Evolutionary conservation across 108 stramenopile species (phyloP).

Genomic region (Aurantiochytrium sp.): DNA sequence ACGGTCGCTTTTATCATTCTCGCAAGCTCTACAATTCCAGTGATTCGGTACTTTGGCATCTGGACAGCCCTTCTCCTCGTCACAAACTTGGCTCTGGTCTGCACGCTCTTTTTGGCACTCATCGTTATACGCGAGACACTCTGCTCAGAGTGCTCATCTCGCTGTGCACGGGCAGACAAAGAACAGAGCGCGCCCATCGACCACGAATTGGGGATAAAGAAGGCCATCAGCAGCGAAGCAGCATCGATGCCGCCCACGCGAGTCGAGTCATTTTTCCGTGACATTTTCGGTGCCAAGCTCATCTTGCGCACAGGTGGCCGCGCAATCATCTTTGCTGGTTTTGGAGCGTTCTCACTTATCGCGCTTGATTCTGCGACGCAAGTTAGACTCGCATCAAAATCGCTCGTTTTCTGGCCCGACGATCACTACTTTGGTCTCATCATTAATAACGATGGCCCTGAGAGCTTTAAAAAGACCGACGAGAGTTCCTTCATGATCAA

Average conservation of each 20-base stretch:
- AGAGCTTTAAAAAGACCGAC: background rate
- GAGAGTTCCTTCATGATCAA: background rate
- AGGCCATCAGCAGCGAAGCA: too few species aligned
- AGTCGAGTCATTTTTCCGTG: too few species aligned
- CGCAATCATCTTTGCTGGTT: too few species aligned
- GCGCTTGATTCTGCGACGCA: background rate
- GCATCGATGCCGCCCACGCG: too few species aligned
- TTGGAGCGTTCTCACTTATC: too few species aligned
- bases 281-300: too few species aligned
- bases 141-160: background rate
- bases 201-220: too few species aligned
- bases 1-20: conserved; percentile 21
- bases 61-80: conserved; percentile 24
- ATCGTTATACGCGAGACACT: background rate
- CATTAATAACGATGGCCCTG: background rate
- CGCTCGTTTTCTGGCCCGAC: background rate
- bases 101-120: background rate
- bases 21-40: background rate
- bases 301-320: too few species aligned
- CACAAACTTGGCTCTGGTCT: conserved; percentile 21
- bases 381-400: background rate
- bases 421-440: background rate
- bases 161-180: too few species aligned
- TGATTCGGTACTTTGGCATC: conserved; percentile 27
- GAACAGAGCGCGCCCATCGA: too few species aligned